Base-by-base conservation (phyloP, 2,329 filamentous ascomycete genomes). In the Trichoderma sp. region DNA sequence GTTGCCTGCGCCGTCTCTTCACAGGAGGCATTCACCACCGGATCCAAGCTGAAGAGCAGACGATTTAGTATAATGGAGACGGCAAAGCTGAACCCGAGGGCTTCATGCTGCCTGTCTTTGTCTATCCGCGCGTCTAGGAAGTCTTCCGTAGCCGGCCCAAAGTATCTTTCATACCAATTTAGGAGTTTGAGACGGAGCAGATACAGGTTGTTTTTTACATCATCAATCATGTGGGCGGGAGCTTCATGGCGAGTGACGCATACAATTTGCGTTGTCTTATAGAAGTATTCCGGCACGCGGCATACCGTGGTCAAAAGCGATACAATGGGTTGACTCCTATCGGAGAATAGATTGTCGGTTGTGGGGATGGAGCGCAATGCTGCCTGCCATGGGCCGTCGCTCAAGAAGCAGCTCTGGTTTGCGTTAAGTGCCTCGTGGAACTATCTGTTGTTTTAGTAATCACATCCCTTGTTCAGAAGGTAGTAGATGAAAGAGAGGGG, bases 61-160 rank as follows among this genome's bases (percentile, higher is more conserved):
- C 64, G 54, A 12, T 59, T 53, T 13, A 60, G 19, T 22, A 67
- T n/a, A 4, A 67, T 35, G 15, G 48, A 39, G 32, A 58, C 54
- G 3, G 64, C 54, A 34, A 59, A 53, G n/a, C 54, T 60, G 29
- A 67, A 67, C 1, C 56, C 64, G 7, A 67, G 64, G 6, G 56
- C 57, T 53, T 67, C 64, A 10, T 67, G 37, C 45, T 54, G 57
- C 15, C 57, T 59, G n/a, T 61, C 64, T 32, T 32, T 45, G 12
- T 61, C 57, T 45, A 67, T 60, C 4, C 3, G 10, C n/a, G 5
- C 29, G 4, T 42, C 32, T 2, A 35, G 17, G 6, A 34, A 60
- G 6, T 50, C 45, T n/a, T 17, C 15, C 9, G 34, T n/a, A 12
- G 17, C 5, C 27, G 63, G 17, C 8, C 35, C 52, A 35, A 56